These are phyloP conservation scores for Clavulina sp. DNA, from an alignment of 768 basidiomycete species.

Conservation along the genomic window DNA sequence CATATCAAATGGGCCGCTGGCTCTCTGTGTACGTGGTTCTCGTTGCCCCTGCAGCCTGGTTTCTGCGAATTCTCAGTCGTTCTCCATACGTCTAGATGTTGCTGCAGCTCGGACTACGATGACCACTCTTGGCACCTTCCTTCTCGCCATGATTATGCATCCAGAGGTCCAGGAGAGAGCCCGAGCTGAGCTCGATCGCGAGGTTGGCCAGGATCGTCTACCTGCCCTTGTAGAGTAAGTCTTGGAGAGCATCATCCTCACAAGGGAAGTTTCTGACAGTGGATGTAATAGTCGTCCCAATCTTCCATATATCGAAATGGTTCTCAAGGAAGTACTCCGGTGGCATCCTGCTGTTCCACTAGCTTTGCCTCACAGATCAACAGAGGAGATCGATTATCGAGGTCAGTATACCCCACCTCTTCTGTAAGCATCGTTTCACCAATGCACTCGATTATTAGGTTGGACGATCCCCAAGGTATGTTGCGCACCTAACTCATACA, in stretches of 20 bases:
- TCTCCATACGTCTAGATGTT: neutral
- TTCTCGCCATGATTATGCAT: slow-evolving; percentile 23
- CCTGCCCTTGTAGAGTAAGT: slow-evolving; percentile 13
- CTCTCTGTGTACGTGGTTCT: neutral
- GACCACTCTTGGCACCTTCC: slow-evolving; percentile 19
- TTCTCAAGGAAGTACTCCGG: neutral
- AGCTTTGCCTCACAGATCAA: neutral
- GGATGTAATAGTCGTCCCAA: no score
- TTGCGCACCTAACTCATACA: neutral
- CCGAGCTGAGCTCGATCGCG: slow-evolving; percentile 22
- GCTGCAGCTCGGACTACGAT: slow-evolving; percentile 14
- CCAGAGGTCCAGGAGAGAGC: slow-evolving; percentile 22
- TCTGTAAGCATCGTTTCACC: no score
- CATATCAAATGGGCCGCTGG: neutral
- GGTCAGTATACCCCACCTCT: no score
- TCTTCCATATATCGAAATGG: neutral
- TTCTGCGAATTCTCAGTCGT: neutral
- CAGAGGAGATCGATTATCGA: neutral
- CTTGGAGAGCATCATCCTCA: slow-evolving; percentile 14
- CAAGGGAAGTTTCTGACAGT: no score
- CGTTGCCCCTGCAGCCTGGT: neutral
- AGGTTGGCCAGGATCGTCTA: slow-evolving; percentile 19
- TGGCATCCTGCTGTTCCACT: neutral
- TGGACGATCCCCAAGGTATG: neutral
- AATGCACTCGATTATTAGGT: neutral